These are phyloP conservation scores for Colletotrichum viniferum DNA, from an alignment of 2,329 filamentous ascomycete genomes.

Conservation along the genomic window DNA sequence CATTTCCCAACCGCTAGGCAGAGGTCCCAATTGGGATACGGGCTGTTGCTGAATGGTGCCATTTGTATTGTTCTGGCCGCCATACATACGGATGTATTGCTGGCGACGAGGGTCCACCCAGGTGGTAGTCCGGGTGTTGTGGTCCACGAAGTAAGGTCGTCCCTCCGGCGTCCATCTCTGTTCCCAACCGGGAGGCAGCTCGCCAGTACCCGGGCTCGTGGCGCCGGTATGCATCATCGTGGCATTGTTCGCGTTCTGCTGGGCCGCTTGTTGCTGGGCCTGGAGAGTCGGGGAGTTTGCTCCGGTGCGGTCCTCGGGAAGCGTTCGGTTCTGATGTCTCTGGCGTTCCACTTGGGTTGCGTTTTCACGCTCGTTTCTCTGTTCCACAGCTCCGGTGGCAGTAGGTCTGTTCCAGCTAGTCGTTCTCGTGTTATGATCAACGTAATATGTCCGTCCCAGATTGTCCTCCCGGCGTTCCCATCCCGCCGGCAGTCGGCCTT, in stretches of 20 bases:
- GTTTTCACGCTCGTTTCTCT: slow-evolving; percentile 81
- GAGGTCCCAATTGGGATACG: slow-evolving; percentile 91
- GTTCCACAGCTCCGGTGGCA: slow-evolving; percentile 75
- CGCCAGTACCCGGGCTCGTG: slow-evolving; percentile 91
- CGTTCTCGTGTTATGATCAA: slow-evolving; percentile 95
- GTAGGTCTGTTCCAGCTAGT: slow-evolving; percentile 96
- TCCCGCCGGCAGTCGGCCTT: slow-evolving; percentile 87
- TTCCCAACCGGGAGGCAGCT: slow-evolving; percentile 95
- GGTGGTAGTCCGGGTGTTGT: slow-evolving; percentile 96
- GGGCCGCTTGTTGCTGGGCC: slow-evolving; percentile 48
- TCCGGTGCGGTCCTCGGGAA: slow-evolving; percentile 94
- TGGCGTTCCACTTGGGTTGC: slow-evolving; percentile 92
- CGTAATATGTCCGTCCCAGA: slow-evolving; percentile 93
- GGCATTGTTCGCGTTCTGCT: slow-evolving; percentile 58
- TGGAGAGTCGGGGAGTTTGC: slow-evolving; percentile 85
- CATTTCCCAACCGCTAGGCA: slow-evolving; percentile 99
- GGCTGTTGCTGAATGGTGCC: slow-evolving; percentile 96
- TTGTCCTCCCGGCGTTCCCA: slow-evolving; percentile 98
- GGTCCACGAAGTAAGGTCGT: slow-evolving; percentile 95
- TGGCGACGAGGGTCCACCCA: slow-evolving; percentile 98
- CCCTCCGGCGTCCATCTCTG: slow-evolving; percentile 95
- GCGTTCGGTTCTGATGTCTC: slow-evolving; percentile 91
- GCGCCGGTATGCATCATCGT: slow-evolving; percentile 95
- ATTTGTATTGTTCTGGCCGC: slow-evolving; percentile 81
- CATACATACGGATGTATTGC: slow-evolving; percentile 98